Evolutionary conservation across 345 rosid species (phyloP).

Genomic region (Garcia nutans): DNA sequence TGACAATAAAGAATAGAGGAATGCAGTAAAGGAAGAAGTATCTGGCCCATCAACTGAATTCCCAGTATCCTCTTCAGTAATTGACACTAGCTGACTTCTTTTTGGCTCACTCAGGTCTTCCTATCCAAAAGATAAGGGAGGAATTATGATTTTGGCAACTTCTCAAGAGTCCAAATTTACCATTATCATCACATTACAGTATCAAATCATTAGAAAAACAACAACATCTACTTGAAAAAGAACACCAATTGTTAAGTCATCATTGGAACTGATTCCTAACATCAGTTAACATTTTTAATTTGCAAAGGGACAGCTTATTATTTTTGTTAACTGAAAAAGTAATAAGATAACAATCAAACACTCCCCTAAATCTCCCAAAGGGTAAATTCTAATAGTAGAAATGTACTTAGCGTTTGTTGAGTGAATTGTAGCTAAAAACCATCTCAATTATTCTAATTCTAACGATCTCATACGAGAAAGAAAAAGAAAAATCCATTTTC

Average conservation of each 20-base stretch:
- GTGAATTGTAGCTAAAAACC: neutral
- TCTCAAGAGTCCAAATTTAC: neutral
- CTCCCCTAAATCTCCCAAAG: neutral
- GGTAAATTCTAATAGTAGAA: neutral
- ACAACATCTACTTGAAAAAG: neutral
- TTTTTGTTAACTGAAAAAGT: neutral
- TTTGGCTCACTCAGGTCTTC: conserved; percentile 48
- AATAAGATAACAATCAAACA: neutral
- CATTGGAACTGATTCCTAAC: neutral
- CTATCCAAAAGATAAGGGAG: conserved; percentile 28
- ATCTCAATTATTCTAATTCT: neutral
- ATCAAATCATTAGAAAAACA: neutral
- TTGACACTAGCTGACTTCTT: conserved; percentile 47
- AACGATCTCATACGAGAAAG: neutral
- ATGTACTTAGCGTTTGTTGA: neutral
- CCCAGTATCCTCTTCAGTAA: conserved; percentile 43
- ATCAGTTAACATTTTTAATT: neutral
- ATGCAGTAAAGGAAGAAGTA: conserved; percentile 91
- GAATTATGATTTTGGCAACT: conserved; percentile 2
- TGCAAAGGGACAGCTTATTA: neutral
- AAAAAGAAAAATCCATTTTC: neutral
- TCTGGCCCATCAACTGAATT: conserved; percentile 70
- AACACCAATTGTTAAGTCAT: neutral
- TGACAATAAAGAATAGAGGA: conserved; percentile 76
- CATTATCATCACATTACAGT: neutral